These are phyloP conservation scores for Aspergillus spinulosporus DNA, from an alignment of 2,329 filamentous ascomycete species.

Conservation along the genomic window DNA sequence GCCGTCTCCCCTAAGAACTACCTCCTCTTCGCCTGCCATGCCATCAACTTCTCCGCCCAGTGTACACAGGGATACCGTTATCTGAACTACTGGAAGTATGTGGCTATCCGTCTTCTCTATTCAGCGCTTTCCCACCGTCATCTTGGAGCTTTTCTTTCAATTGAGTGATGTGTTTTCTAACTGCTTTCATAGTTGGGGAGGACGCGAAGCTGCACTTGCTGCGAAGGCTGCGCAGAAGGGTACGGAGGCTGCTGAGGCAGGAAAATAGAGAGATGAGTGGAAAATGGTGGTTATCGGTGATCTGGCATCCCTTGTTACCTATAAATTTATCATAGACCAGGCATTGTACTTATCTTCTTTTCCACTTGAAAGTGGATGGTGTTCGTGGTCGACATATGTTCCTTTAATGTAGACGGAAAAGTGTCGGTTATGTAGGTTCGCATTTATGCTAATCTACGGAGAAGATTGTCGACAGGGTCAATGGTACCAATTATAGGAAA, in stretches of 20 bases:
- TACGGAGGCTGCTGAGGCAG: constrained; percentile 30
- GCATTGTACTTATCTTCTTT: constrained; percentile 8
- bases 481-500: too few relatives aligned
- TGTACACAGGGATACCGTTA: constrained; percentile 63
- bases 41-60: constrained; percentile 65
- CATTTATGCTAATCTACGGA: too few relatives aligned
- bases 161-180: constrained; percentile 1
- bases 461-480: too few relatives aligned
- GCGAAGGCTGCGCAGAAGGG: constrained; percentile 35
- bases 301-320: constrained; percentile 9
- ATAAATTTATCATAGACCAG: constrained; percentile 14
- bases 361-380: constrained; percentile 1
- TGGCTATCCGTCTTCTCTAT: constrained; percentile 11
- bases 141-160: too few relatives aligned
- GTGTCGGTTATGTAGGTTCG: not conserved
- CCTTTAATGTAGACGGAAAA: not conserved
- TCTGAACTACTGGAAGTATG: constrained; percentile 59
- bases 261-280: constrained; percentile 24
- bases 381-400: not conserved
- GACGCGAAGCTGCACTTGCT: constrained; percentile 43
- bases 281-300: constrained; percentile 18
- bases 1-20: constrained; percentile 65
- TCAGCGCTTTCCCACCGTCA: not conserved
- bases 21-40: constrained; percentile 67
- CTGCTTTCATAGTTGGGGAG: constrained; percentile 39